Evolutionary conservation across 169 alveolate species (phyloP), one percentile per base, ranked within the genome.

Genomic region (Cyclospora cayetanensis): DNA sequence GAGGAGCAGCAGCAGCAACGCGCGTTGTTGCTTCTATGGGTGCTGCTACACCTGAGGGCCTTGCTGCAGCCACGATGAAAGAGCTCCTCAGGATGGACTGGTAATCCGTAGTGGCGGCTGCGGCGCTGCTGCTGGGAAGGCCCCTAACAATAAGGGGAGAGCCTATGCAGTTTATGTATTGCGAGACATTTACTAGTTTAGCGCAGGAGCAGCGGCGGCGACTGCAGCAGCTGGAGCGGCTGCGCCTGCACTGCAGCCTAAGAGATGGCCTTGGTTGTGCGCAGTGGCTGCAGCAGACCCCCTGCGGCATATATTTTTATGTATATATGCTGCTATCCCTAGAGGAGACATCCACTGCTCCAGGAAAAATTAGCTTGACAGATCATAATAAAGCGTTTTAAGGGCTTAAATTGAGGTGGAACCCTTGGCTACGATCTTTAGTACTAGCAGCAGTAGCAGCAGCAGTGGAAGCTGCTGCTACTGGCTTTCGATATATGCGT

Each of bases 271-370:
- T 79, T 29, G 89, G 89, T 29, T 72, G 74, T 52, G n/a, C n/a
- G 74, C 89, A 79, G 89, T 79, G 89, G 89, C 70, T 52, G 89
- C 89, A 2, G 89, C 89, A 79, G 89, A 79, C 89, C 66, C 89
- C 37, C 72, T 79, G 53, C 72, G 12, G 89, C 50, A 50, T 46
- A n/a, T n/a, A n/a, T n/a, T n/a, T n/a, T n/a, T n/a, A n/a, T n/a
- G n/a, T n/a, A n/a, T n/a, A n/a, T n/a, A 39, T 79, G 89, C 89
- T 27, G 89, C 74, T 79, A 72, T 79, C 89, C 89, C 70, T 52
- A 31, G 12, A 50, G 2, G 2, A 50, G 22, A n/a, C n/a, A n/a
- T n/a, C n/a, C n/a, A n/a, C n/a, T n/a, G n/a, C n/a, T n/a, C n/a
- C n/a, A 50, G 2, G 63, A 50, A 2, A 0, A 50, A 18, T 18